Base-by-base conservation (phyloP, 768 basidiomycete species). In the Trametes cingulata region DNA sequence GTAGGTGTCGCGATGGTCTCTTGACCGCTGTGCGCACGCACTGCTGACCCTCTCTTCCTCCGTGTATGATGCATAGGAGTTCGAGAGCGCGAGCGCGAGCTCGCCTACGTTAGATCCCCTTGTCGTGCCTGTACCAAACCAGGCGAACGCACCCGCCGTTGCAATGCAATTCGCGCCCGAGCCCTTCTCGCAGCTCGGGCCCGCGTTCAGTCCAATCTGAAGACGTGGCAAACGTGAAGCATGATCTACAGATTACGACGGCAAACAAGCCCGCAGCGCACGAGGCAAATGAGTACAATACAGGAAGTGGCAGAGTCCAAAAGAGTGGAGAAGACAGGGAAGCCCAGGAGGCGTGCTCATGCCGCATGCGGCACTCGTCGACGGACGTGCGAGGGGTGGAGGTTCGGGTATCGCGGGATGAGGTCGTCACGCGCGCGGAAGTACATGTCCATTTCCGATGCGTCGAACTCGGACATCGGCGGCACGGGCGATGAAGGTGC, bases 361-460 rank as follows among this genome's bases (percentile, higher is more conserved):
- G 57, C 29, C 52, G 55, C 58, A 29, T 63, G 53, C 48, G 60
- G 55, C 9, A 62, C 53, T 24, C 61, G 65, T 54, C 64, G 59
- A 22, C 67, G 64, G 49, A 63, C 52, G 42, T 63, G 69, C 52
- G 70, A 66, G 7, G 69, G 65, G 42, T 62, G 69, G 33, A 68
- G 54, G 49, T 61, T 65, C n/a, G 71, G 67, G 45, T 67, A 70
- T 19, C 59, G 66, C 12, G 69, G 66, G 39, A 68, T 62, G 33
- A 69, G 54, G 43, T 74, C 74, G 53, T 73, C 73, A 35, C 68
- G 65, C 53, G 73, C 66, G 51, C 83, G 80, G 72, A 91, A 91
- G 73, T 91, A 91, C 49, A 80, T 79, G 60, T 91, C 90, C 76
- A 91, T 85, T 68, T 91, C 90, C 12, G 82, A 82, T 40, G 76